Evolutionary conservation across 139 green algal genomes (phyloP).

Genomic region (Coccomyxa sp.): DNA sequence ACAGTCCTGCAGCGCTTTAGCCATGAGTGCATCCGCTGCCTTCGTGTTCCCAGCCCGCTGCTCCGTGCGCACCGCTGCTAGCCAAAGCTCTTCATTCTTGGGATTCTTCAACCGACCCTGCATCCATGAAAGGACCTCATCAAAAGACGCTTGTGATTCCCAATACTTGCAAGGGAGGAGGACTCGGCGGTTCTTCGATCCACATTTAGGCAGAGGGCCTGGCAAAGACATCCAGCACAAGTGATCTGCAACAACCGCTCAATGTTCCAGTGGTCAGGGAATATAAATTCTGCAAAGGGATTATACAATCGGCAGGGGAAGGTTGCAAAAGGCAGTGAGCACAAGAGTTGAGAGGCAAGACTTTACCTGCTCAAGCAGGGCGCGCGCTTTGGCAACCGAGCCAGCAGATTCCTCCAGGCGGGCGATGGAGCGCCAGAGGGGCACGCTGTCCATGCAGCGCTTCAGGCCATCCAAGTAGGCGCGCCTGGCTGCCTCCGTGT

Average conservation of each 20-base stretch:
- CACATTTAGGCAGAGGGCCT: background rate
- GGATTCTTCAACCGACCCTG: conserved; percentile 77
- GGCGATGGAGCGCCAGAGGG: conserved; percentile 70
- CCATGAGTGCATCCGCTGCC: conserved; percentile 82
- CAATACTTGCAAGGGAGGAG: background rate
- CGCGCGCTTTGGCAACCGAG: conserved; percentile 54
- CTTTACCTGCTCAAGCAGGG: conserved; percentile 48
- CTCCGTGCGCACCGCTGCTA: conserved; percentile 87
- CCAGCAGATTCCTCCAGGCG: conserved; percentile 75
- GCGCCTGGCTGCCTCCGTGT: conserved; percentile 24
- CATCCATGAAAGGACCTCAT: conserved; percentile 29
- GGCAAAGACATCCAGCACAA: too few relatives aligned
- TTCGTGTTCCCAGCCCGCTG: conserved; percentile 61
- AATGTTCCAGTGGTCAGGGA: too few relatives aligned
- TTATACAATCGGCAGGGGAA: too few relatives aligned
- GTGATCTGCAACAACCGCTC: too few relatives aligned
- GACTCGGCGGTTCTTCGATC: background rate
- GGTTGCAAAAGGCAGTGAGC: too few relatives aligned
- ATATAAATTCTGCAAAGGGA: too few relatives aligned
- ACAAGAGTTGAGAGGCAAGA: background rate
- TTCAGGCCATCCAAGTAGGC: conserved; percentile 41
- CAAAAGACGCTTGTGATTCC: background rate
- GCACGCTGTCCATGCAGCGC: conserved; percentile 55
- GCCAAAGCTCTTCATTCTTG: conserved; percentile 81
- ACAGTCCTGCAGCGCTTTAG: conserved; percentile 76